A percentile compares a stretch with the other conserved stretches of the same genome.
These are phyloP conservation scores for Stachybotrys elegans DNA, from an alignment of 2,329 filamentous ascomycete genomes.

Conservation along the genomic window DNA sequence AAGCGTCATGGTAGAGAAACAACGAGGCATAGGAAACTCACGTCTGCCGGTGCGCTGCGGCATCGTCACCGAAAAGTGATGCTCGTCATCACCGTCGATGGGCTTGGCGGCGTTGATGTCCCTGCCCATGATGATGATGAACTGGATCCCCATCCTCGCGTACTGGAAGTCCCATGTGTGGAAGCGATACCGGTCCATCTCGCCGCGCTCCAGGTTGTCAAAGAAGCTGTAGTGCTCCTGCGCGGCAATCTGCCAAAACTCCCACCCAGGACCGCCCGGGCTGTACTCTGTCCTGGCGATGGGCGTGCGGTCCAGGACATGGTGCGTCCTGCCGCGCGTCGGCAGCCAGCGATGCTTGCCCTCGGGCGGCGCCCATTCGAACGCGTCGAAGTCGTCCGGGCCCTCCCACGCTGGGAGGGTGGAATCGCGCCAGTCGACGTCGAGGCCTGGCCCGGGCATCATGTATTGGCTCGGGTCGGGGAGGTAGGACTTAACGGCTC, in stretches of 20 bases:
- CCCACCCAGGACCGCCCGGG: constrained; percentile 36
- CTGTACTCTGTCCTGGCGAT: constrained; percentile 44
- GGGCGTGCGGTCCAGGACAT: constrained; percentile 37
- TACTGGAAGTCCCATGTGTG: constrained; percentile 43
- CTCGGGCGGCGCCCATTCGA: constrained; percentile 27
- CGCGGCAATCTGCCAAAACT: constrained; percentile 45
- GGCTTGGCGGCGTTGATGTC: constrained; percentile 45
- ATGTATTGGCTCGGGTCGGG: constrained; percentile 24
- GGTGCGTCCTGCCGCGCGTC: constrained; percentile 24
- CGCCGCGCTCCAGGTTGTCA: constrained; percentile 42
- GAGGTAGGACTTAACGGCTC: constrained; percentile 47
- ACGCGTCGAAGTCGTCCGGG: constrained; percentile 19
- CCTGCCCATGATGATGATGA: constrained; percentile 47
- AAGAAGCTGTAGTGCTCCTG: constrained; percentile 44
- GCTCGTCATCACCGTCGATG: constrained; percentile 38
- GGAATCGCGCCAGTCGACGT: constrained; percentile 32
- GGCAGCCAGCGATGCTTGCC: constrained; percentile 47
- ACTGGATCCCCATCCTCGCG: constrained; percentile 46
- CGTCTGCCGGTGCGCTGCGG: constrained; percentile 31
- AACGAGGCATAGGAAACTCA: constrained; percentile 10
- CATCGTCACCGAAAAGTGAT: constrained; percentile 35
- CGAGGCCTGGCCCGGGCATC: constrained; percentile 16
- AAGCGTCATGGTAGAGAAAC: background rate
- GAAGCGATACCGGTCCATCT: constrained; percentile 43
- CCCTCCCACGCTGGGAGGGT: constrained; percentile 28